Conservation (phyloP, 2,329 filamentous ascomycete species). For the Penicillium sp. region DNA sequence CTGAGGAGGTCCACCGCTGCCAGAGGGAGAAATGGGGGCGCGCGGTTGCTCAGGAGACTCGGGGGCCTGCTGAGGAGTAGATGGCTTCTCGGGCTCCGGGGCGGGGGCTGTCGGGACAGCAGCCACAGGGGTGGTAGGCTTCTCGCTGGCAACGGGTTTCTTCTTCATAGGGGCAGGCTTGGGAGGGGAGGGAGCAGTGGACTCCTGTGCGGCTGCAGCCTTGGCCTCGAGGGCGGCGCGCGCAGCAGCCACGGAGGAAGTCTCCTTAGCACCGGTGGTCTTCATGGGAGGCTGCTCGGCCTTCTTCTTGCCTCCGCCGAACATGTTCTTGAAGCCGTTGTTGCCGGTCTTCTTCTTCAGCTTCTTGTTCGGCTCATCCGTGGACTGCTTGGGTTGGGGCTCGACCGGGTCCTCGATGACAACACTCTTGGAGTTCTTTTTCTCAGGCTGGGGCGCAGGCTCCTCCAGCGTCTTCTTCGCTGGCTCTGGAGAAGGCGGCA, state of each 20-base stretch:
- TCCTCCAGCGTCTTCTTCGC: conserved; percentile 25
- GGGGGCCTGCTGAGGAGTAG: conserved; percentile 31
- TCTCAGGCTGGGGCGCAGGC: conserved; percentile 20
- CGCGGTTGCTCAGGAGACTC: background rate
- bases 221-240: conserved; percentile 47
- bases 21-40: conserved; percentile 1
- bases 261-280: conserved; percentile 33
- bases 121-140: conserved; percentile 9
- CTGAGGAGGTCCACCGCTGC: conserved; percentile 37
- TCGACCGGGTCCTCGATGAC: conserved; percentile 30
- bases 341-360: conserved; percentile 49
- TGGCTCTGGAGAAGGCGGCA: conserved; percentile 31
- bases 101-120: conserved; percentile 10
- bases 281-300: conserved; percentile 38
- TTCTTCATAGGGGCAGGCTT: conserved; percentile 37
- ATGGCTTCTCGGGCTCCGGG: conserved; percentile 11
- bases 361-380: conserved; percentile 46
- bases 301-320: conserved; percentile 46
- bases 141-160: conserved; percentile 37
- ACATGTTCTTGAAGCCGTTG: conserved; percentile 49
- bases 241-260: conserved; percentile 47
- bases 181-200: conserved; percentile 22
- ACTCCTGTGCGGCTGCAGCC: conserved; percentile 38
- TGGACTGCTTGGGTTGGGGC: conserved; percentile 38
- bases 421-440: conserved; percentile 22